A percentile compares a stretch with the other conserved stretches of the same genome.
These are phyloP conservation scores for Calycina herbarum DNA, from an alignment of 2,329 filamentous ascomycete genomes.

Conservation along the genomic window DNA sequence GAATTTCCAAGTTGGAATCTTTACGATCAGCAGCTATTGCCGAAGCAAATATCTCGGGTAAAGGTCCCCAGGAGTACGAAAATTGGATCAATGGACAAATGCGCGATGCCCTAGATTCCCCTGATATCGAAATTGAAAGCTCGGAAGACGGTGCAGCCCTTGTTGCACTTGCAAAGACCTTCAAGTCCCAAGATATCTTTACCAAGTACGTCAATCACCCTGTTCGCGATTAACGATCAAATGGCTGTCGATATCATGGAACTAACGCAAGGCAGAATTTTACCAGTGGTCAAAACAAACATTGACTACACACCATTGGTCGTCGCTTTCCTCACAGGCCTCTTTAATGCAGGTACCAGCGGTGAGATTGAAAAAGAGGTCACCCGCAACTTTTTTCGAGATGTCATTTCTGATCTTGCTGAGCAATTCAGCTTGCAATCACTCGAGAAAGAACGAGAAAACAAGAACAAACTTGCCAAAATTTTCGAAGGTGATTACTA, in stretches of 20 bases:
- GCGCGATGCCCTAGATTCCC: conserved; percentile 1
- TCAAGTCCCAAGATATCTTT: conserved; percentile 17
- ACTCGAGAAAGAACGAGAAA: neutral
- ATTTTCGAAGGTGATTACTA: neutral
- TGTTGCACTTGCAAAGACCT: conserved; percentile 6
- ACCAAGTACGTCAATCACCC: conserved; percentile 14
- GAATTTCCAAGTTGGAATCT: conserved; percentile 12
- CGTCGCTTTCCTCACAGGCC: conserved; percentile 9
- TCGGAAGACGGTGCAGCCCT: conserved; percentile 16
- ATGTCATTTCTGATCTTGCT: conserved; percentile 14
- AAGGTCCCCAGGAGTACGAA: conserved; percentile 10
- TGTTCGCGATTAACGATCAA: neutral
- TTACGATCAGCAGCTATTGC: conserved; percentile 10
- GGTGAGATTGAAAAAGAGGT: conserved; percentile 5
- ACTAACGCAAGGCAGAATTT: neutral
- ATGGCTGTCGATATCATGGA: neutral
- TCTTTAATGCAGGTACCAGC: conserved; percentile 8
- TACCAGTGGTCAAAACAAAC: conserved; percentile 15
- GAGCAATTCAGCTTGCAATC: conserved; percentile 11
- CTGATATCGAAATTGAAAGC: conserved; percentile 3
- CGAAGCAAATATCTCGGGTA: conserved; percentile 4
- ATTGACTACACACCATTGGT: conserved; percentile 6
- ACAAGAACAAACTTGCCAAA: neutral
- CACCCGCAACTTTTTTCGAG: conserved; percentile 12
- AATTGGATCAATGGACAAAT: conserved; percentile 15